phyloP scores from a whole-genome alignment of 495 filamentous ascomycete species.

The Penicillium maclennaniae region DNA sequence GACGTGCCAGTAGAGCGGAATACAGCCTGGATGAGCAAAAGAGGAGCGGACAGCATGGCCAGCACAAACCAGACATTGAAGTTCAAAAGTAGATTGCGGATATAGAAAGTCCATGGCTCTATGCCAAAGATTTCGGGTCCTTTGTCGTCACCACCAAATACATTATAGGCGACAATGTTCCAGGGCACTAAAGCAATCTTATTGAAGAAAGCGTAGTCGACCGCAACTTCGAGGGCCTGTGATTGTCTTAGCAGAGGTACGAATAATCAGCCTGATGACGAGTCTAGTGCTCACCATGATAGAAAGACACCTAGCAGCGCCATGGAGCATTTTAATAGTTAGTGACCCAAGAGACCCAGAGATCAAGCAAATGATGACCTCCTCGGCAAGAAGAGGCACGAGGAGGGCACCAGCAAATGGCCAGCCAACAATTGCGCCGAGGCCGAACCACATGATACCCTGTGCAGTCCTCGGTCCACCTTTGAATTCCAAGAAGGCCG shows the following conservation, averaged over 20 bases:
- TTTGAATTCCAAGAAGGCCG: constrained; percentile 83
- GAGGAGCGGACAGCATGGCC: constrained; percentile 68
- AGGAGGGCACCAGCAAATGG: constrained; percentile 84
- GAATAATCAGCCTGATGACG: neutral
- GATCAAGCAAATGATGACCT: constrained; percentile 58
- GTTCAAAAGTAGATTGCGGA: constrained; percentile 87
- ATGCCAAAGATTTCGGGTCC: constrained; percentile 95
- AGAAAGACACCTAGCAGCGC: constrained; percentile 59
- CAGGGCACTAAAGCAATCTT: constrained; percentile 74
- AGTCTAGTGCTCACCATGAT: constrained; percentile 59
- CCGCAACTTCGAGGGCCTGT: constrained; percentile 54
- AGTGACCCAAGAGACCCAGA: constrained; percentile 55
- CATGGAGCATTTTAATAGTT: constrained; percentile 58
- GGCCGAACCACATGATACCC: constrained; percentile 87
- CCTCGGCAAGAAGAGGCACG: constrained; percentile 78
- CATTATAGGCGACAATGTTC: constrained; percentile 95
- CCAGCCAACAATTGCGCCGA: constrained; percentile 91
- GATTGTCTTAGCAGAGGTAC: constrained; percentile 21
- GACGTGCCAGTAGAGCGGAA: constrained; percentile 38
- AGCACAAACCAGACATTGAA: constrained; percentile 93
- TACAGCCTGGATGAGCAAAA: constrained; percentile 48
- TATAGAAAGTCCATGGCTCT: constrained; percentile 96
- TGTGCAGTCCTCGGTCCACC: constrained; percentile 69
- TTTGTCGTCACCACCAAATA: constrained; percentile 70
- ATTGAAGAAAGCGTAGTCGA: constrained; percentile 81